These are phyloP conservation scores for Arthrinium phaeospermum DNA, from an alignment of 2,329 filamentous ascomycete species.

Conservation along the genomic window DNA sequence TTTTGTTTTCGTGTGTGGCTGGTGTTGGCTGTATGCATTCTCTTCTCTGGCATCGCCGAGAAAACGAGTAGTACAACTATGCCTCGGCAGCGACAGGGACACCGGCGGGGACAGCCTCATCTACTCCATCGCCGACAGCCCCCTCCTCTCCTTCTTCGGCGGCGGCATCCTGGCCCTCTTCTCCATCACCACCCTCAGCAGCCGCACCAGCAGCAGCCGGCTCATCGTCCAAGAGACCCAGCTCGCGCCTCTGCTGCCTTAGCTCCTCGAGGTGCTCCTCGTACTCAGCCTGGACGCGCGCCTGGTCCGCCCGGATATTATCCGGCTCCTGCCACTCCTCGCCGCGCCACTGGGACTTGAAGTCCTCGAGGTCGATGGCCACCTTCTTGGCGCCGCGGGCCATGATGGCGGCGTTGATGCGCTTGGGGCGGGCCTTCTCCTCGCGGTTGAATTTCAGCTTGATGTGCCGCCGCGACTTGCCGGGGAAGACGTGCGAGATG, in stretches of 20 bases:
- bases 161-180: slow-evolving; percentile 41
- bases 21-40: not conserved
- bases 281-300: slow-evolving; percentile 48
- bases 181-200: not conserved
- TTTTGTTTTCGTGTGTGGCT: not conserved
- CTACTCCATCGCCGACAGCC: slow-evolving; percentile 39
- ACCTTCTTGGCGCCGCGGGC: slow-evolving; percentile 58
- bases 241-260: slow-evolving; percentile 44
- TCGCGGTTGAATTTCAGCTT: slow-evolving; percentile 86
- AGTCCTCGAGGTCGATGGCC: slow-evolving; percentile 65
- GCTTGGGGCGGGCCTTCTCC: slow-evolving; percentile 68
- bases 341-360: slow-evolving; percentile 54
- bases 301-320: slow-evolving; percentile 60
- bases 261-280: slow-evolving; percentile 51
- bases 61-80: not conserved
- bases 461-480: slow-evolving; percentile 73
- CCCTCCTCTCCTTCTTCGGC: slow-evolving; percentile 53
- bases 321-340: slow-evolving; percentile 54
- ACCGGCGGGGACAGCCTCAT: not conserved
- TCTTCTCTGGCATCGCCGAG: not conserved
- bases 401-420: slow-evolving; percentile 68
- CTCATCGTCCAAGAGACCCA: slow-evolving; percentile 42
- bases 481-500: slow-evolving; percentile 77
- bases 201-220: not conserved
- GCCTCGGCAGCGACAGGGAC: not conserved